A percentile compares a stretch with the other conserved stretches of the same genome.
phyloP scores from a whole-genome alignment of 768 basidiomycete species.

The Boletus insuetus region DNA sequence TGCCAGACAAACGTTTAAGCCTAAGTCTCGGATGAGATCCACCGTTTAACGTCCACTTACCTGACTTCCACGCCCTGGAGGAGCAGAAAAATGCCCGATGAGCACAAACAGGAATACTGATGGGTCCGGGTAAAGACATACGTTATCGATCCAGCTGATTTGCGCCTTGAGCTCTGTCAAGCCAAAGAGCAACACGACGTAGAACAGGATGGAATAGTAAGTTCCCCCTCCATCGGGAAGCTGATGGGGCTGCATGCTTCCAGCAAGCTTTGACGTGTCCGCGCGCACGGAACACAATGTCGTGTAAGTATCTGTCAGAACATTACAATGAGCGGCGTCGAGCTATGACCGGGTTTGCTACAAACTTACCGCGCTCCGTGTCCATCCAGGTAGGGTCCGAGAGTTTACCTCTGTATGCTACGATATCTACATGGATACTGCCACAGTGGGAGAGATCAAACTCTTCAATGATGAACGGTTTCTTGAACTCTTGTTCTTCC shows the following conservation, averaged over 20 bases:
- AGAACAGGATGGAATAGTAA: constrained; percentile 14
- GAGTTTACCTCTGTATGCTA: constrained; percentile 10
- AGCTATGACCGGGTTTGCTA: no score
- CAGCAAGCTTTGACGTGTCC: constrained; percentile 11
- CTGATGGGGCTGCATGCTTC: constrained; percentile 8
- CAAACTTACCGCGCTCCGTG: constrained; percentile 5
- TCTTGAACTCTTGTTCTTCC: constrained; percentile 15
- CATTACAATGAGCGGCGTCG: neutral
- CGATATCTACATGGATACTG: constrained; percentile 14
- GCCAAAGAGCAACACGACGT: constrained; percentile 48
- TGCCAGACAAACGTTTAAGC: no score
- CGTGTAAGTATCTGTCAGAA: constrained; percentile 5
- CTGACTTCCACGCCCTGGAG: constrained; percentile 37
- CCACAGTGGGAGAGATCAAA: constrained; percentile 14
- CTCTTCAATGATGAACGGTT: constrained; percentile 12
- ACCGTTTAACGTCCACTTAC: constrained; percentile 9
- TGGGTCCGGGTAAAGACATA: constrained; percentile 24
- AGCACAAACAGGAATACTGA: neutral
- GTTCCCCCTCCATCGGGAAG: constrained; percentile 9
- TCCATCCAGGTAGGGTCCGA: constrained; percentile 9
- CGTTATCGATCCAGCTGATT: constrained; percentile 42
- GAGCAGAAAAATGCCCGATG: neutral
- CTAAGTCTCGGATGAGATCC: no score
- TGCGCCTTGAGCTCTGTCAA: constrained; percentile 52
- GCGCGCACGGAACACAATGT: constrained; percentile 10